Percentiles rank a stretch among this genome's conserved stretches.
These are phyloP conservation scores for Fallopia convolvulus DNA, from an alignment of 148 eudicot genomes.

Conservation along the genomic window DNA sequence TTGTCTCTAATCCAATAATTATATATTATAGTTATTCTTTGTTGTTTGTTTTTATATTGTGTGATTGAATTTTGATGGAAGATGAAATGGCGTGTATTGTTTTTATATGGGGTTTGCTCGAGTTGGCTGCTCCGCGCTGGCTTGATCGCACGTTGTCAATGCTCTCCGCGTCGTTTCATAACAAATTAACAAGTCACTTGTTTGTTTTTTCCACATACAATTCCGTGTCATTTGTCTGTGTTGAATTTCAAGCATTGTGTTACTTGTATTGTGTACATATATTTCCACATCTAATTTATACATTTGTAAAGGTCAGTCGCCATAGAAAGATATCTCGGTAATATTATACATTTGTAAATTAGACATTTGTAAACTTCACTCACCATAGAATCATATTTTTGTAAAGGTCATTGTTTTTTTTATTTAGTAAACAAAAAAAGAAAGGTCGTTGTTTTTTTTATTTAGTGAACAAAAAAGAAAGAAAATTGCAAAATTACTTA, in stretches of 20 bases:
- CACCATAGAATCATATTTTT: too few relatives aligned
- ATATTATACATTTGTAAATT: too few relatives aligned
- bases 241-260: slow-evolving; percentile 3
- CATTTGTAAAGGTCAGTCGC: too few relatives aligned
- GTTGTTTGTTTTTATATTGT: not conserved
- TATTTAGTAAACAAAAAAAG: too few relatives aligned
- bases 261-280: too few relatives aligned
- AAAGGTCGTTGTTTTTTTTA: too few relatives aligned
- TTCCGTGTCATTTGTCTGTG: not conserved
- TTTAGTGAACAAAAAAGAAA: too few relatives aligned
- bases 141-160: not conserved
- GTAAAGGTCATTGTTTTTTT: too few relatives aligned
- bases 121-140: slow-evolving; percentile 2
- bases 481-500: too few relatives aligned
- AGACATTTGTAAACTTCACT: too few relatives aligned
- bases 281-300: too few relatives aligned
- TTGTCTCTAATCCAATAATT: not conserved
- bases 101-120: not conserved
- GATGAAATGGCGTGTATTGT: not conserved
- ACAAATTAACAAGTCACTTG: not conserved
- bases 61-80: not conserved
- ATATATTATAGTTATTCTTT: not conserved
- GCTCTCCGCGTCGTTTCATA: not conserved
- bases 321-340: too few relatives aligned
- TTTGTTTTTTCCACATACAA: not conserved